Evolutionary conservation across 257 asterid genomes (phyloP), one percentile per base, ranked within the genome.

Genomic region (Jacaranda copaia): DNA sequence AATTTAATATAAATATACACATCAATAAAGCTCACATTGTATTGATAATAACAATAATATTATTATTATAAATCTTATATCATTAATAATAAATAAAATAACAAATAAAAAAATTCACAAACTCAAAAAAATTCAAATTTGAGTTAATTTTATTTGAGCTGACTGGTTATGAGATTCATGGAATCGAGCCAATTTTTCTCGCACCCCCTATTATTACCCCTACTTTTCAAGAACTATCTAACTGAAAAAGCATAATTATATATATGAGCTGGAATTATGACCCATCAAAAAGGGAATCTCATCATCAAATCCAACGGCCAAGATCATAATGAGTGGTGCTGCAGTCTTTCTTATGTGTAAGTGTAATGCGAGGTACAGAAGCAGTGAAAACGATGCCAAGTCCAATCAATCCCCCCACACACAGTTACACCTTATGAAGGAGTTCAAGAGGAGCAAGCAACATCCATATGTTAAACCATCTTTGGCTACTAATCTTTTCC

Each of bases 181-280:
- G 32, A 2, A 25, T 25, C 32, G 46, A 5, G 1, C 8, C 46
- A 42, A 42, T 42, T 42, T 3, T 42, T 42, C 46, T 69, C 16
- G 35, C 25, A 58, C 69, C 25, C 66, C 69, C 75, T 42, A 42
- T 42, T 42, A 42, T 42, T 42, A 42, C 46, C 5, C 55, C 61
- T 53, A 19, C 48, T 72, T 55, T 19, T 43, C 3, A 43, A 38
- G 46, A 20, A 16, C 25, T 16, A 55, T 14, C 59, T 53, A 55
- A 62, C 49, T 8, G 70, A 73, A 73, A 79, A 48, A 75, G 80
- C 76, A 51, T 59, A 74, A 74, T 74, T 39, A 68, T 61, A 75
- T 9, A 68, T 57, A 81, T 80, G 81, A 76, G 81, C 75, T 81
- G 81, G 84, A 75, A 81, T 53, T 81, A 81, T 81, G 84, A 76